Evolutionary conservation across 768 basidiomycete genomes (phyloP), one percentile per base, ranked within the genome.

Genomic region (Suillus occidentalis): DNA sequence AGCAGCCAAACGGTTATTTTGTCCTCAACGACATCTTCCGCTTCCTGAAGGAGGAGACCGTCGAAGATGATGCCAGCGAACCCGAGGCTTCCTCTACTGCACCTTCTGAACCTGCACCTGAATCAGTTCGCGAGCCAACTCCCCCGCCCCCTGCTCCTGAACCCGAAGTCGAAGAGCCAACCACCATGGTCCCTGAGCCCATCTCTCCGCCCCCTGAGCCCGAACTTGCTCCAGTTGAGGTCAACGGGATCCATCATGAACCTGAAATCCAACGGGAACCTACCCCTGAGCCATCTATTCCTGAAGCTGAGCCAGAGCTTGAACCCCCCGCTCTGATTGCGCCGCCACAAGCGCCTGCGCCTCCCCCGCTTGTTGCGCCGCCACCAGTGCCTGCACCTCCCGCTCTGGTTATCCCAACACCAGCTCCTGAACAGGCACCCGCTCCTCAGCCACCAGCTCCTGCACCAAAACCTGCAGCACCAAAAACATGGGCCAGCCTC

Each of bases 11-110:
- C 71, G 97, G 97, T 50, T 99, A 99, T 83, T 99, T 97, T 75
- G 97, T 99, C 69, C 89, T 99, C 79, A 99, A 99, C 80, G 97
- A 99, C 81, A 98, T 99, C 82, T 99, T 99, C 89, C 92, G 97
- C 66, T 99, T 97, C 85, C 83, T 99, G 68, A 98, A 97, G 82
- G 97, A 98, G 80, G 95, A 98, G 74, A 81, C 86, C 9, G 89
- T 92, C 62, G 94, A 94, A 69, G 94, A 93, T 63, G 92, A 91
- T 55, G 84, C 75, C 73, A 80, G 77, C 66, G 88, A 84, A 61
- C 67, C 83, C 42, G 77, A 81, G 40, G 80, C 77, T 20, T 78
- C 75, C 34, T 71, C 74, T 9, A 40, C 71, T 10, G 69, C 79
- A 42, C 76, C 79, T 36, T 76, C 71, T 43, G 71, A 76, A 62